Base-by-base conservation (phyloP, 495 filamentous ascomycete species). In the Xylaria cubensis region DNA sequence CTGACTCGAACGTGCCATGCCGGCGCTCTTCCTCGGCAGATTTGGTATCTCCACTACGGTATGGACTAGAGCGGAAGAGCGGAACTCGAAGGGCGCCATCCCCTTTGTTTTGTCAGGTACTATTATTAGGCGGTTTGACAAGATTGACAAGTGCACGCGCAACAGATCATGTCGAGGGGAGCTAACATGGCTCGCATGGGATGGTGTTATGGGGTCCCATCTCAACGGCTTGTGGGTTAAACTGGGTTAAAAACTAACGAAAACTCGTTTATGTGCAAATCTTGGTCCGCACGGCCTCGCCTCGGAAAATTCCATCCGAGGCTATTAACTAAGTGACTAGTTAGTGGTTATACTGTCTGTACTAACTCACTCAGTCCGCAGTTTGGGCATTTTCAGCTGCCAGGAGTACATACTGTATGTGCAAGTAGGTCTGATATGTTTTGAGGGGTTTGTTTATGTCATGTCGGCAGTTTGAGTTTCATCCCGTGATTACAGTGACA, bases 81-180 rank as follows among this genome's bases (percentile, higher is more conserved):
- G 62, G 62, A 41, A 64, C 41, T 36, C 41, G 46, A 63, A 12
- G 34, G 8, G 19, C 29, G 3, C 2, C 10, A 7, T 21, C 39
- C 34, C 15, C 61, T 64, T 24, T 12, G 7, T 26, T 10, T 64
- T 64, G 62, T 32, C 21, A 64, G 41, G 41, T 44, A 34, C 63
- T 65, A 65, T 65, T 48, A 46, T 65, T 65, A 65, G 32, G 58
- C 58, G 3, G 64, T 66, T 29, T 66, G 64, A 66, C 64, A 53
- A 39, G 64, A 29, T 53, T 53, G 46, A 66, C 64, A 39, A 66
- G 64, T 53, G 29, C 19, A 39, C n/a, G 26, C 24, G 26, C 24
- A 19, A 44, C 32, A 8, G 32, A 13, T 15, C 6, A 29, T n/a
- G 19, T 32, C 61, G 17, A n/a, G 24, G 39, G 19, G 6, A 24